Evolutionary conservation across 331 rosid genomes (phyloP).

Genomic region (Cydonia oblonga): DNA sequence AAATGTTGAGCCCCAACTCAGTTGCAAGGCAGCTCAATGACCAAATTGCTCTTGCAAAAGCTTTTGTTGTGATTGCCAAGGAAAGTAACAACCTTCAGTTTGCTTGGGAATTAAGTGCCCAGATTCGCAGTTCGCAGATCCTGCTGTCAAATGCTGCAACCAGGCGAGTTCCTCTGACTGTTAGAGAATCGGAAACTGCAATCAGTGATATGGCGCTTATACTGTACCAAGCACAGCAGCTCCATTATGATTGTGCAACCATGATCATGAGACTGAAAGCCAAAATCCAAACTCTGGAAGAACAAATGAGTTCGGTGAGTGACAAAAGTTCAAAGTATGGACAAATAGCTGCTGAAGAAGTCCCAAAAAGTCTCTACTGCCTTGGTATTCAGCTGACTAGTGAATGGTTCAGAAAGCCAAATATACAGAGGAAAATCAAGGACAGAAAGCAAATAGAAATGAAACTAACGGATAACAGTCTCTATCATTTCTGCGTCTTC

Average conservation of each 20-base stretch:
- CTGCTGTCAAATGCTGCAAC: constrained; percentile 88
- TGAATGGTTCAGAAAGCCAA: constrained; percentile 61
- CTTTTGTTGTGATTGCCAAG: constrained; percentile 84
- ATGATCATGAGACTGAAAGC: constrained; percentile 93
- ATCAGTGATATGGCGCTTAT: constrained; percentile 74
- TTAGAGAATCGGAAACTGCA: constrained; percentile 58
- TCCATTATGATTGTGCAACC: constrained; percentile 86
- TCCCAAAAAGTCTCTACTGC: constrained; percentile 82
- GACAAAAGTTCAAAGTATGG: constrained; percentile 92
- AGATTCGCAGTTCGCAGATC: constrained; percentile 79
- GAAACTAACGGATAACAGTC: constrained; percentile 60
- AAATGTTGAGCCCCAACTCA: constrained; percentile 68
- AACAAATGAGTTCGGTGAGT: constrained; percentile 63
- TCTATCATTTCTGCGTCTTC: constrained; percentile 76
- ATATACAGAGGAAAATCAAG: constrained; percentile 39
- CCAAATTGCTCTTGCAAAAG: constrained; percentile 87
- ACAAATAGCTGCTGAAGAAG: constrained; percentile 92
- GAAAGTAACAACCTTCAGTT: constrained; percentile 88
- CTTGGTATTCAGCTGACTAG: constrained; percentile 79
- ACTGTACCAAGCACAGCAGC: constrained; percentile 83
- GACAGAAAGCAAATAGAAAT: constrained; percentile 43
- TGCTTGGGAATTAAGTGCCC: constrained; percentile 94
- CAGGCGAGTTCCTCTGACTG: constrained; percentile 55
- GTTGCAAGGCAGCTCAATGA: constrained; percentile 71
- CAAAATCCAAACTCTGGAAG: constrained; percentile 75